These are phyloP conservation scores for Ceratobasidium papillatum DNA, from an alignment of 1,284 basidiomycete species.

Conservation along the genomic window DNA sequence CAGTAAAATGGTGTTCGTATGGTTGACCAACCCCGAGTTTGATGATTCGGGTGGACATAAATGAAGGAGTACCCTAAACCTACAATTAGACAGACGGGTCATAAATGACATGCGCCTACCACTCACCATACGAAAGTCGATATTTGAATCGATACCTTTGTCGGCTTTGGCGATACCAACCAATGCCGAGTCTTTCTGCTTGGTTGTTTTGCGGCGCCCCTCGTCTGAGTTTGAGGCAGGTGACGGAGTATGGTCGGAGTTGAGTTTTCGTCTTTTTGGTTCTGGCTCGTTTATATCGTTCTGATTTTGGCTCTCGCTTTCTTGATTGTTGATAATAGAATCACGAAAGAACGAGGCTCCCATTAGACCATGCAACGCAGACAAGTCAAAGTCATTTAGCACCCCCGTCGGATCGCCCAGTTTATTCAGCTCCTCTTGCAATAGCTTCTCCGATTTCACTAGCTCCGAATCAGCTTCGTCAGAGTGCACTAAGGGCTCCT, in stretches of 20 bases:
- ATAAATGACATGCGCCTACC: too few relatives aligned
- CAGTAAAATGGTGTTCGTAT: neutral
- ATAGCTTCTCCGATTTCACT: neutral
- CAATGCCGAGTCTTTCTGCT: too few relatives aligned
- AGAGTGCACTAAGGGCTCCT: neutral
- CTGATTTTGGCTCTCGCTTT: neutral
- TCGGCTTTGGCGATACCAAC: neutral
- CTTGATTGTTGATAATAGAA: neutral
- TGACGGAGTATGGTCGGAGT: too few relatives aligned
- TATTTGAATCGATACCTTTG: neutral
- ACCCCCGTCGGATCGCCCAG: slow-evolving; percentile 4
- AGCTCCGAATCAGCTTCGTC: neutral
- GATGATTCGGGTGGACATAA: neutral
- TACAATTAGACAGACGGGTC: neutral
- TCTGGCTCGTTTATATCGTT: neutral
- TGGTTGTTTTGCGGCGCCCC: too few relatives aligned
- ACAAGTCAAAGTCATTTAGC: slow-evolving; percentile 27
- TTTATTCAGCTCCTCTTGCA: neutral
- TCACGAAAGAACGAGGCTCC: too few relatives aligned
- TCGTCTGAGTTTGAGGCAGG: too few relatives aligned
- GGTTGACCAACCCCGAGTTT: neutral
- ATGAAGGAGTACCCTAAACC: neutral
- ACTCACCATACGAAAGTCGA: slow-evolving; percentile 24
- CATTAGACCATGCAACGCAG: neutral
- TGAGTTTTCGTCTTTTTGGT: neutral